Evolutionary conservation across 257 asterid species (phyloP), one percentile per base, ranked within the genome.

Genomic region (Oldenlandia corymbosa): DNA sequence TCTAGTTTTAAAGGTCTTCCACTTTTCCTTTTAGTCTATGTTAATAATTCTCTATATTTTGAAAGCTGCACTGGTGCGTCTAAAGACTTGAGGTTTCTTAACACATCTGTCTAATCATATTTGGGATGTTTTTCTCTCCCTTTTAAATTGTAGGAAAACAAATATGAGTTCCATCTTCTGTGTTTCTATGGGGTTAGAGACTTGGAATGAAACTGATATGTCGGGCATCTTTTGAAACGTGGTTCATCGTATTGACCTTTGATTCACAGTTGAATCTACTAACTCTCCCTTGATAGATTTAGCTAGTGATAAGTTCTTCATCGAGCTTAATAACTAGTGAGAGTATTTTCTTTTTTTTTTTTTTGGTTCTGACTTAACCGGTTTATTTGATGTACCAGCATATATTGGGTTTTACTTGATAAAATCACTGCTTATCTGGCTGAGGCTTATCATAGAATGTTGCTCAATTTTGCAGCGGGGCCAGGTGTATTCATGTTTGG

Each of bases 401-500:
- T 42, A 43, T 47, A 11, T 12, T 10, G 20, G 62, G n/a, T 59
- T 13, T 21, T 49, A 24, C 18, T 27, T 21, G 4, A 39, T 36
- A n/a, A 18, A 5, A 18, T 3, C 21, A 26, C 9, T 47, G 37
- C 39, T 62, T 64, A 16, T 63, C 12, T 30, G 6, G 8, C 34
- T 68, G 27, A 56, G 60, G 11, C 62, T 45, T 14, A 9, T 48
- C 13, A 51, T 36, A 37, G 31, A 30, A 32, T 43, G 14, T 52
- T 52, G 31, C 23, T 36, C 32, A 10, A 47, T 58, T 45, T 41
- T 30, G 36, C 59, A 53, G 51, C 42, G 59, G 60, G 21, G 45
- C n/a, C 50, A 57, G 21, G 50, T 54, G 27, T 56, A 41, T 61
- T 41, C 5, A 48, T 47, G 45, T 57, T 54, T 76, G 71, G 55